Evolutionary conservation across 2,329 filamentous ascomycete genomes (phyloP), one percentile per base, ranked within the genome.

Genomic region (Microcyclospora pomicola): DNA sequence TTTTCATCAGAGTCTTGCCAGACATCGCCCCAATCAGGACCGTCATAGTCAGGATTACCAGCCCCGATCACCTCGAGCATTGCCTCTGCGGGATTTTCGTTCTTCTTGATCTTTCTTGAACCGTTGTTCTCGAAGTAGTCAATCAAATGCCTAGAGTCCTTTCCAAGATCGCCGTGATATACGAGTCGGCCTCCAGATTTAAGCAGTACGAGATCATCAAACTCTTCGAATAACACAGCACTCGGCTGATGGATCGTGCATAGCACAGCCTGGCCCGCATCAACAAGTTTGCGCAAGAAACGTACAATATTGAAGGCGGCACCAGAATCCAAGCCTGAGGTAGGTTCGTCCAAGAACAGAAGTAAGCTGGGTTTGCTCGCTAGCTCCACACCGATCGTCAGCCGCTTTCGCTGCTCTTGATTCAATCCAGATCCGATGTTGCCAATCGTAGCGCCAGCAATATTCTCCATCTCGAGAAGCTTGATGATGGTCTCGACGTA

Each of bases 171-270:
- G 14, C 84, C 84, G 52, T 88, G 88, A 63, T 93, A 93, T 35
- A 92, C 82, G 34, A 81, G 82, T 38, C 78, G 72, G 3, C 85
- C 85, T 42, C 85, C 85, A 31, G 73, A 71, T 59, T 88, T 76
- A 2, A 93, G 69, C 2, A 93, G 69, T 5, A 93, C 65, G 2
- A 94, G 69, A 10, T 84, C 73, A 55, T 93, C 85, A 47, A 93
- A 94, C 59, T 86, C 80, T 58, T 91, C 82, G 49, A 94, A 93
- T 0, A 93, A 68, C 0, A 82, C 77, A 12, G 82, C 82, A 47
- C 86, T 88, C 1, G 86, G 85, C 56, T 93, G 86, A 58, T 93
- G 86, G 45, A 93, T 93, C 0, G 86, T 93, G 62, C 84, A 92
- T 3, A 93, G 71, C 48, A 93, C 85, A 9, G 85, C 85, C 55